phyloP scores from a whole-genome alignment of 2,329 filamentous ascomycete species.

The Biscogniauxia sp. region DNA sequence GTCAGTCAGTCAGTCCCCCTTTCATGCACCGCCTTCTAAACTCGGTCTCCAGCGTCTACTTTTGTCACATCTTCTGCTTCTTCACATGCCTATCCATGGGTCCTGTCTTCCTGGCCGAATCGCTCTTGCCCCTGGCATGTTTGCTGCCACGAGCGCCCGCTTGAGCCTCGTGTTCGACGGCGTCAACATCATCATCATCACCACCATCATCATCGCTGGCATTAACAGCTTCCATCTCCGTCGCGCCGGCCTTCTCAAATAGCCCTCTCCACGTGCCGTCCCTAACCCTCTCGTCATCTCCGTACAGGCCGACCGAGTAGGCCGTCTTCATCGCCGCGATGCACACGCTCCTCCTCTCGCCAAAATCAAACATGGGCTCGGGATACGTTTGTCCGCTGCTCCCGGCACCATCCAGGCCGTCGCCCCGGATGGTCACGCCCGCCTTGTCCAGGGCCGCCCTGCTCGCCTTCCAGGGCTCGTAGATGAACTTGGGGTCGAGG shows the following conservation, averaged over 20 bases:
- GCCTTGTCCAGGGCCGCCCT: constrained; percentile 67
- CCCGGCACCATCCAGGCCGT: constrained; percentile 39
- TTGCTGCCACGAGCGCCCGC: constrained; percentile 11
- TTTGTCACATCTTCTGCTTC: constrained; percentile 22
- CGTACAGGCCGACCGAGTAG: constrained; percentile 63
- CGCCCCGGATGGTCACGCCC: constrained; percentile 55
- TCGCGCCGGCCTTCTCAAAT: constrained; percentile 40
- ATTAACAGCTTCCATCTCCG: constrained; percentile 40
- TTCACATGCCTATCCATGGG: constrained; percentile 35
- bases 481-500: constrained; percentile 68
- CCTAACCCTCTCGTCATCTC: constrained; percentile 58
- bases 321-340: constrained; percentile 68
- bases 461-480: constrained; percentile 76
- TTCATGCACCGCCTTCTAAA: neutral
- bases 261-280: constrained; percentile 56
- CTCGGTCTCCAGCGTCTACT: neutral
- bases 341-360: constrained; percentile 59
- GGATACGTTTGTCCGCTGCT: constrained; percentile 55
- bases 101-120: constrained; percentile 20
- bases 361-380: constrained; percentile 76
- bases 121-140: constrained; percentile 19
- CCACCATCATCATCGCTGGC: constrained; percentile 33
- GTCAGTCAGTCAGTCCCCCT: neutral
- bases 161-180: constrained; percentile 18
- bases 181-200: constrained; percentile 29